These are phyloP conservation scores for Diaporthe longicolla DNA, from an alignment of 2,329 filamentous ascomycete species.

Conservation along the genomic window DNA sequence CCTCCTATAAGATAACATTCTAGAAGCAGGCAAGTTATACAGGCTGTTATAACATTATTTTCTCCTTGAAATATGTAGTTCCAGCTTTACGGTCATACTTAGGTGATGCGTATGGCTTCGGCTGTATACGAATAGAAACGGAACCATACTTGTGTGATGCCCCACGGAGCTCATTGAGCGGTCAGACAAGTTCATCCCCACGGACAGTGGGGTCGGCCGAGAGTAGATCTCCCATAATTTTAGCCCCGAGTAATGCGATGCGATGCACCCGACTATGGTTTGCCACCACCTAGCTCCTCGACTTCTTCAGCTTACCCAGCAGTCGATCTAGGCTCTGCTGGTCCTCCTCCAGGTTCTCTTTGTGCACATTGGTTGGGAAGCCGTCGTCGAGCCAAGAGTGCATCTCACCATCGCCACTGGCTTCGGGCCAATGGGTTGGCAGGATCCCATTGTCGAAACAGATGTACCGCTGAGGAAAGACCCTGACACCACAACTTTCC, in stretches of 20 bases:
- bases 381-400: not conserved
- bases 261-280: not conserved
- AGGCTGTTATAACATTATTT: too few relatives aligned
- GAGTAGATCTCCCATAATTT: constrained; percentile 11
- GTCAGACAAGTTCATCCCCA: constrained; percentile 8
- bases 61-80: too few relatives aligned
- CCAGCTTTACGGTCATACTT: too few relatives aligned
- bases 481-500: not conserved
- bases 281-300: not conserved
- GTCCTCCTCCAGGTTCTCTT: constrained; percentile 18
- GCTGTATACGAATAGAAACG: too few relatives aligned
- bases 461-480: constrained; percentile 26
- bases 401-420: not conserved
- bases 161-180: constrained; percentile 16
- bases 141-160: too few relatives aligned
- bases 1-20: too few relatives aligned
- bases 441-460: constrained; percentile 7
- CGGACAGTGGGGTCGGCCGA: constrained; percentile 1
- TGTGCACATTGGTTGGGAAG: constrained; percentile 22
- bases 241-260: not conserved
- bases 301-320: not conserved
- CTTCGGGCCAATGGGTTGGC: constrained; percentile 22
- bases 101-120: too few relatives aligned
- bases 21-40: too few relatives aligned
- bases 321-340: constrained; percentile 11